A percentile compares a stretch with the other conserved stretches of the same genome.
Evolutionary conservation across 768 basidiomycete genomes (phyloP).

Genomic region (Inosperma sp.): DNA sequence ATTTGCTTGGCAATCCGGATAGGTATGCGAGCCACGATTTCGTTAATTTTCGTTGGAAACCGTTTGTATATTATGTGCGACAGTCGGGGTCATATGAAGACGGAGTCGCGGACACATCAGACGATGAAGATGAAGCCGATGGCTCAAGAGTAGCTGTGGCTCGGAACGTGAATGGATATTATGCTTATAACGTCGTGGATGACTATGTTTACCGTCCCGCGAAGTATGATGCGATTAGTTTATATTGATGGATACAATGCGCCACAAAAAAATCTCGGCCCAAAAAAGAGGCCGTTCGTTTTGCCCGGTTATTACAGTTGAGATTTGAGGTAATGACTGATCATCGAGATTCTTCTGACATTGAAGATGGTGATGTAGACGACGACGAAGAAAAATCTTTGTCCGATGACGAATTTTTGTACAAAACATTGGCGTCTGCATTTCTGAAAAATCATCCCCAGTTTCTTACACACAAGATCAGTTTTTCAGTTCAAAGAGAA

Average conservation of each 20-base stretch:
- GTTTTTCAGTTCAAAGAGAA: conserved; percentile 6
- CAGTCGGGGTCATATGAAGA: not conserved
- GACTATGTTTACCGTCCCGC: conserved; percentile 30
- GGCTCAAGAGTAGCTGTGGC: conserved; percentile 19
- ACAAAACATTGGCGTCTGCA: not conserved
- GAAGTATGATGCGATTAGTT: conserved; percentile 13
- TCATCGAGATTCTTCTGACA: too few species aligned
- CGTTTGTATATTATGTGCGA: conserved; percentile 20
- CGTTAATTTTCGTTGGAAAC: conserved; percentile 25
- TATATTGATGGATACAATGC: conserved; percentile 28
- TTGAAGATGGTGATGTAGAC: too few species aligned
- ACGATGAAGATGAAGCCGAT: not conserved
- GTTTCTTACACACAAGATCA: conserved; percentile 18
- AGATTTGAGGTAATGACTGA: too few species aligned
- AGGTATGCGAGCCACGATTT: conserved; percentile 30
- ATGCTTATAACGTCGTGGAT: conserved; percentile 23
- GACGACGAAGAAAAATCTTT: too few species aligned
- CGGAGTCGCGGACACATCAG: not conserved
- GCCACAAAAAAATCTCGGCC: conserved; percentile 9
- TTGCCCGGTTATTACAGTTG: too few species aligned
- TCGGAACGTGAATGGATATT: conserved; percentile 14
- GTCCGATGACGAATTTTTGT: not conserved
- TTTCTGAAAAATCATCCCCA: conserved; percentile 23
- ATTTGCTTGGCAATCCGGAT: conserved; percentile 25
- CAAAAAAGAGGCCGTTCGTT: not conserved